Evolutionary conservation across 2,329 filamentous ascomycete genomes (phyloP).

Genomic region (Talaromyces sp.): DNA sequence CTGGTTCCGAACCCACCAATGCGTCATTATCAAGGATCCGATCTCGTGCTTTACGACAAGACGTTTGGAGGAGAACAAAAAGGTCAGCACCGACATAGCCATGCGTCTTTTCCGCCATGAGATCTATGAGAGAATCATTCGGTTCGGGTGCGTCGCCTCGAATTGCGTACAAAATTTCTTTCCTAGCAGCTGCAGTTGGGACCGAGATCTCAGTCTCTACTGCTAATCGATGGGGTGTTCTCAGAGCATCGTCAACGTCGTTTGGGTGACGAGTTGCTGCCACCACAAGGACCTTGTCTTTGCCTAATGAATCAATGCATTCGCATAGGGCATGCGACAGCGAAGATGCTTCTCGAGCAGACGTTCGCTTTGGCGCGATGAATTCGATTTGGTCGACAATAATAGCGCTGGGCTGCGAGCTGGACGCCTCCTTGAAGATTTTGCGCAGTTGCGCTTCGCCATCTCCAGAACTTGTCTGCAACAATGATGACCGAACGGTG

Average conservation of each 20-base stretch:
- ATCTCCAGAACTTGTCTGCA: conserved; percentile 34
- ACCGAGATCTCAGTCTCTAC: conserved; percentile 70
- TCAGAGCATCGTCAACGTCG: conserved; percentile 66
- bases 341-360: conserved; percentile 42
- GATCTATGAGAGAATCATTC: conserved; percentile 51
- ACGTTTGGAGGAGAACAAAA: conserved; percentile 56
- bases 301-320: conserved; percentile 33
- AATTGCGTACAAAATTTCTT: conserved; percentile 67
- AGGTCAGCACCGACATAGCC: conserved; percentile 82
- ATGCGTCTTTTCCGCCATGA: conserved; percentile 71
- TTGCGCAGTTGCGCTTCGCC: conserved; percentile 57
- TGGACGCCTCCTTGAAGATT: conserved; percentile 64
- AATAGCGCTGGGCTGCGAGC: conserved; percentile 69
- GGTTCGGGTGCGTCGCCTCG: conserved; percentile 45
- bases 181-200: conserved; percentile 66
- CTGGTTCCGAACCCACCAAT: not conserved
- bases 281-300: conserved; percentile 63
- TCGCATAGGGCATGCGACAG: conserved; percentile 38
- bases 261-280: conserved; percentile 69
- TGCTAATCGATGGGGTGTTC: conserved; percentile 60
- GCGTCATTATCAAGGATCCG: conserved; percentile 21
- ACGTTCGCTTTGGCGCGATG: conserved; percentile 55
- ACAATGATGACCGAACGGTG: conserved; percentile 32
- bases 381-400: conserved; percentile 73
- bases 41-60: conserved; percentile 40